These are phyloP conservation scores for Geotrichum restrictum DNA, from an alignment of 1,139 yeast species.

Conservation along the genomic window DNA sequence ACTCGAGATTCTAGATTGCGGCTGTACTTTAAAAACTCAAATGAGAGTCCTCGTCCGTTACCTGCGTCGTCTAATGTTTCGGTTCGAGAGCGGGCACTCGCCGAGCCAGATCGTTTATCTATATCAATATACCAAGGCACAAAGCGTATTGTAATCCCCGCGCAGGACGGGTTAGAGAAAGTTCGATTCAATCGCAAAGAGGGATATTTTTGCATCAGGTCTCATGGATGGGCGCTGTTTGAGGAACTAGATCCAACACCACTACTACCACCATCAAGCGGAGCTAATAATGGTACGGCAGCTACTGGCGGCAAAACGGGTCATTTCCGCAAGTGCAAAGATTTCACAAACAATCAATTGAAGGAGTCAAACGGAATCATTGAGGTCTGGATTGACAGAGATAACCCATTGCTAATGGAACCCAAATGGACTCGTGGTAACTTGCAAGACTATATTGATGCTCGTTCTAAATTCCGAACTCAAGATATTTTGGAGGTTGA, in stretches of 20 bases:
- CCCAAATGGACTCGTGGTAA: conserved; percentile 33
- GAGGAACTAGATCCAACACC: conserved; percentile 22
- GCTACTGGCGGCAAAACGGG: conserved; percentile 7
- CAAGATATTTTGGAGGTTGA: conserved; percentile 23
- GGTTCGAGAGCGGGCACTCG: conserved; percentile 26
- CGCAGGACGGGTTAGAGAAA: conserved; percentile 27
- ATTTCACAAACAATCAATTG: conserved; percentile 27
- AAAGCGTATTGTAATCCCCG: conserved; percentile 29
- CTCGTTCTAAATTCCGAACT: conserved; percentile 27
- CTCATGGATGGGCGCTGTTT: conserved; percentile 30
- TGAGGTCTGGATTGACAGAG: conserved; percentile 27
- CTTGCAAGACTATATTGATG: conserved; percentile 27
- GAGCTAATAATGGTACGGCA: no score
- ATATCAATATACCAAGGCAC: conserved; percentile 28
- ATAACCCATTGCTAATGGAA: conserved; percentile 28
- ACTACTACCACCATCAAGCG: no score
- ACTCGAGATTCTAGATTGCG: conserved; percentile 26
- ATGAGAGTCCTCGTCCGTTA: conserved; percentile 13
- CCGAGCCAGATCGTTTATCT: conserved; percentile 29
- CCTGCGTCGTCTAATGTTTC: conserved; percentile 12
- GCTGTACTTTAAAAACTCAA: conserved; percentile 24
- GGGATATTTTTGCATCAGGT: conserved; percentile 25
- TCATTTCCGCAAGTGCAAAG: conserved; percentile 24
- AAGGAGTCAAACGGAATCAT: conserved; percentile 23
- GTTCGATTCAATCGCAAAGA: conserved; percentile 25